phyloP scores from a whole-genome alignment of 345 rosid species.

The Acer negundo region DNA sequence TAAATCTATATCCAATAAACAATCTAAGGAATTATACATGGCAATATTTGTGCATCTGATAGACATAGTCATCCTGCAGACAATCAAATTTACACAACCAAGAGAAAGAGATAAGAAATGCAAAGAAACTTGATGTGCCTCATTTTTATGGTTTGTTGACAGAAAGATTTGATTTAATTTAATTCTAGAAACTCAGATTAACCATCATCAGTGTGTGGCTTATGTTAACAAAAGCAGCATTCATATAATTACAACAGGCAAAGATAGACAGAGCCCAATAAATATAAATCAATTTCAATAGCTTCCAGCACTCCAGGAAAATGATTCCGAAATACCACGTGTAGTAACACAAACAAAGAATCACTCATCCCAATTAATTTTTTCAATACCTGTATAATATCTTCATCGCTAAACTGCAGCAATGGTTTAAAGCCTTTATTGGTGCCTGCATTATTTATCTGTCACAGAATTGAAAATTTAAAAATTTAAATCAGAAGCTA shows the following conservation, averaged over 20 bases:
- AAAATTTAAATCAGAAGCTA: constrained; percentile 5
- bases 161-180: neutral
- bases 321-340: neutral
- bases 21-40: neutral
- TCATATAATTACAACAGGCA: neutral
- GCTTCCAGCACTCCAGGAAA: neutral
- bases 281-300: neutral
- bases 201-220: neutral
- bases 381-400: constrained; percentile 66
- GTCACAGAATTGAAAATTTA: constrained; percentile 19
- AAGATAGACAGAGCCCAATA: neutral
- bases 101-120: neutral
- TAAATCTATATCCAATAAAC: neutral
- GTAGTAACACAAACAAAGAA: neutral
- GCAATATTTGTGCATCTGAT: neutral
- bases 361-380: neutral
- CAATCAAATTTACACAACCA: neutral
- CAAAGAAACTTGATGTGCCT: neutral
- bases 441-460: constrained; percentile 95
- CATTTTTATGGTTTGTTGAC: neutral
- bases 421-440: constrained; percentile 93
- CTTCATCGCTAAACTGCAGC: constrained; percentile 85
- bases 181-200: neutral
- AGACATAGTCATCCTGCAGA: constrained; percentile 8
- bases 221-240: neutral